Evolutionary conservation across 345 rosid species (phyloP), one percentile per base, ranked within the genome.

Genomic region (Ceriops tagal): DNA sequence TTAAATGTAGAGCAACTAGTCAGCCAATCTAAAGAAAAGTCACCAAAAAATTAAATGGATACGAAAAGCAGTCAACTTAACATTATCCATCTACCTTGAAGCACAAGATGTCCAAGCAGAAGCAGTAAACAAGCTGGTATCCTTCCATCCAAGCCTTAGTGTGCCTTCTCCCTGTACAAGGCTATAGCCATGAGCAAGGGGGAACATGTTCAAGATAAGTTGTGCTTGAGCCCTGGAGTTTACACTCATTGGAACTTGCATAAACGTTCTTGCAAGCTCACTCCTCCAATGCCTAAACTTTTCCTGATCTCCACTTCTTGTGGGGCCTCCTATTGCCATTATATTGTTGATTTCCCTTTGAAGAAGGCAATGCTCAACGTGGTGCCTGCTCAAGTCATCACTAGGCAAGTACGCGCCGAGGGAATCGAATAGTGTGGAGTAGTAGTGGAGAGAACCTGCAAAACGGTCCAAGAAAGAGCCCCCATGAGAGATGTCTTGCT

Each of bases 151-250:
- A 53, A 53, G 26, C 57, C 57, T 53, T 26, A 53, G 10, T 20
- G 57, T 53, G 10, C 57, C 57, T 6, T 52, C 56, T 5, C 24
- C n/a, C 65, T 80, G 90, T 2, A 73, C 83, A 24, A 86, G 86
- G 66, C 81, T 80, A 26, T 86, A 86, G 1, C 91, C 93, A 66
- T 84, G 83, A 13, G 77, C 87, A 13, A 85, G 81, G 21, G 87
- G 86, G 63, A 84, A 88, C 86, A 84, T 86, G 80, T 84, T 88
- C 8, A 88, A 28, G 68, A 80, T 84, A 6, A 88, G 84, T 55
- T 86, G 90, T 6, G 93, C 93, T 69, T 88, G 91, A 3, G 93
- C 89, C 93, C 83, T 80, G 0, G 91, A 82, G 71, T 82, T 84
- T 24, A 77, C 75, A 46, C 91, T 88, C 88, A 86, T 86, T 2